Evolutionary conservation across 225 moss, liverwort and hornwort genomes (phyloP), one percentile per base, ranked within the genome.

Genomic region (Asterella californica): DNA sequence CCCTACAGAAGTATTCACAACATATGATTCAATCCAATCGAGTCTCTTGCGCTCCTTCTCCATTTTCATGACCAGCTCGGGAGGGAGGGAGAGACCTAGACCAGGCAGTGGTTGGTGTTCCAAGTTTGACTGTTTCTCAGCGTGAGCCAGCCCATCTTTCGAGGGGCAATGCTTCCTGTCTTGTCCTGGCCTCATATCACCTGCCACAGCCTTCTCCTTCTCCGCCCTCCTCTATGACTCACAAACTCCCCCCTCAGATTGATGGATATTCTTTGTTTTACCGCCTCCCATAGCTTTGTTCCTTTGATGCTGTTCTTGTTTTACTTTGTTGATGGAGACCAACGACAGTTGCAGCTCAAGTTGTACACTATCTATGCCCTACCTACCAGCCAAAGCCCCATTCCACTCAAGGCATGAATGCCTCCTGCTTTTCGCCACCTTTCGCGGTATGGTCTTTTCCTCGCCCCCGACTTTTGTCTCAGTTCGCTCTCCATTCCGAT

Each of bases 61-160:
- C 14, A 34, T 0, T 8, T 30, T 30, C 66, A 30, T 3, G 66
- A 30, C 66, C 66, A 66, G 33, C 15, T 15, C 10, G 11, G 42
- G 42, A n/a, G n/a, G n/a, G n/a, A n/a, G 24, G 5, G 19, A 63
- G 63, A 63, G 63, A 42, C 27, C n/a, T 4, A 63, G 25, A 25
- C n/a, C 63, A 25, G 29, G 24, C 10, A 17, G 11, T 14, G 33
- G 30, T 66, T 21, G 15, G 7, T 42, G 38, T 69, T 69, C 69
- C 38, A 69, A 69, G 27, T 69, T 69, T 37, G 69, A 69, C 69
- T 69, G 21, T 12, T 21, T 69, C 37, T 24, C 38, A 69, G 69
- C 38, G 9, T 38, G 37, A 69, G 36, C 11, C 0, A 37, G 10
- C 30, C 14, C 66, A 32, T 30, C 1, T 55, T 55, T 55, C 22